A percentile compares a stretch with the other conserved stretches of the same genome.
phyloP scores from a whole-genome alignment of 305 asterid species.

The Solanum hybrid region DNA sequence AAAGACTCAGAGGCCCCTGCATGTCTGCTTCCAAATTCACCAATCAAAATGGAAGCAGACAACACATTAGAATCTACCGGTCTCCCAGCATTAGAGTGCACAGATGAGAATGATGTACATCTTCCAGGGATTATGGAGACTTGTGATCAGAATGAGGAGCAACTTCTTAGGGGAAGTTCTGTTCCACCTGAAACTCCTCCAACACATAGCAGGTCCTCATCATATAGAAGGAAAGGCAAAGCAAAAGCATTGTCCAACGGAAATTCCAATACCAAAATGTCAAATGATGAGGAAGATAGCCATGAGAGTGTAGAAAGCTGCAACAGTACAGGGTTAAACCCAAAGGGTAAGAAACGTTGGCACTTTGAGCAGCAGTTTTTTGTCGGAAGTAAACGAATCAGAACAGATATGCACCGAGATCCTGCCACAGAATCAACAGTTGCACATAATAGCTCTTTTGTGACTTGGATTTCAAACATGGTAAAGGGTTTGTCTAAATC shows the following conservation, averaged over 20 bases:
- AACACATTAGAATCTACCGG: constrained; percentile 14
- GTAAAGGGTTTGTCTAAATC: constrained; percentile 45
- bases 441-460: constrained; percentile 47
- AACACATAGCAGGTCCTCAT: constrained; percentile 16
- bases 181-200: constrained; percentile 25
- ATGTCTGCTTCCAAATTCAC: constrained; percentile 14
- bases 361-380: constrained; percentile 15
- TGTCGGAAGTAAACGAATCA: constrained; percentile 44
- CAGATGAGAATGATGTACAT: constrained; percentile 39
- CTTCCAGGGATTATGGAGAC: constrained; percentile 13
- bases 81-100: constrained; percentile 22
- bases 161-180: constrained; percentile 12
- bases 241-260: constrained; percentile 38
- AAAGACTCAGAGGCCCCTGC: constrained; percentile 16
- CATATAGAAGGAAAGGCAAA: constrained; percentile 38
- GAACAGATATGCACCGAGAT: constrained; percentile 18
- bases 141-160: constrained; percentile 7
- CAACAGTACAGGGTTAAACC: constrained; percentile 34
- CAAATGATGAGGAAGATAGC: constrained; percentile 34
- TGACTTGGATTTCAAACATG: constrained; percentile 76
- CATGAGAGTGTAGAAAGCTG: constrained; percentile 67
- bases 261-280: constrained; percentile 19
- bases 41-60: constrained; percentile 12
- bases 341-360: constrained; percentile 31
- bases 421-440: constrained; percentile 19